These are phyloP conservation scores for Dissoconium aciculare DNA, from an alignment of 2,329 filamentous ascomycete genomes.

Conservation along the genomic window DNA sequence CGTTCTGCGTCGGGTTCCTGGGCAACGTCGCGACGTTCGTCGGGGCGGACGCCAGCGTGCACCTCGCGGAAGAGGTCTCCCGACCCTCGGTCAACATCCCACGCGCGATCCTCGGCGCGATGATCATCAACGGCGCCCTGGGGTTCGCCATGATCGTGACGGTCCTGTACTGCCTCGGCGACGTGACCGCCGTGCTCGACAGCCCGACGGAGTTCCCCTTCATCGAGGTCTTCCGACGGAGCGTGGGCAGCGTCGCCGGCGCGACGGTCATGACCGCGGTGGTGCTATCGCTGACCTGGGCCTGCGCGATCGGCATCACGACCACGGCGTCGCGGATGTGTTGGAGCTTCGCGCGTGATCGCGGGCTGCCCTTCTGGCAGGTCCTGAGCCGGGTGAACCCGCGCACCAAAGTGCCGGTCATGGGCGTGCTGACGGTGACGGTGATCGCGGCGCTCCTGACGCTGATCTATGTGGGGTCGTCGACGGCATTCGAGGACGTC, in stretches of 20 bases:
- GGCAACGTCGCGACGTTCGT: constrained; percentile 24
- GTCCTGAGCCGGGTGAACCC: constrained; percentile 24
- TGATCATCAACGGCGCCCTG: constrained; percentile 33
- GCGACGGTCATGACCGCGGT: constrained; percentile 35
- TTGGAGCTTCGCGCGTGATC: constrained; percentile 30
- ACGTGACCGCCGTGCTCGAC: constrained; percentile 17
- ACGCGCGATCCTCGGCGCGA: constrained; percentile 33
- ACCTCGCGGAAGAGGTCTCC: constrained; percentile 38
- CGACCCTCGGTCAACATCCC: constrained; percentile 35
- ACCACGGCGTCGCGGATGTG: constrained; percentile 29
- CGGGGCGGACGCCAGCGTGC: constrained; percentile 30
- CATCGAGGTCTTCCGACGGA: constrained; percentile 36
- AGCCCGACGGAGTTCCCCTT: constrained; percentile 35
- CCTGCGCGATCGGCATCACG: constrained; percentile 24
- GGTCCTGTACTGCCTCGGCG: constrained; percentile 30
- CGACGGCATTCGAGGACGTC: constrained; percentile 32
- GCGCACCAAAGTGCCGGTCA: constrained; percentile 18
- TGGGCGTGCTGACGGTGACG: constrained; percentile 32
- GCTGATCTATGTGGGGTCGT: constrained; percentile 30
- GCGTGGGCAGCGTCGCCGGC: constrained; percentile 28
- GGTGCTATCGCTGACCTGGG: constrained; percentile 24
- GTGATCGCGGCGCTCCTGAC: constrained; percentile 35
- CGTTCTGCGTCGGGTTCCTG: constrained; percentile 23
- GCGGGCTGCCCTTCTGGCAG: constrained; percentile 26
- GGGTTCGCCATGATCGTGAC: constrained; percentile 34